Evolutionary conservation across 768 basidiomycete genomes (phyloP), one percentile per base, ranked within the genome.

Genomic region (Exidia glandulosa): DNA sequence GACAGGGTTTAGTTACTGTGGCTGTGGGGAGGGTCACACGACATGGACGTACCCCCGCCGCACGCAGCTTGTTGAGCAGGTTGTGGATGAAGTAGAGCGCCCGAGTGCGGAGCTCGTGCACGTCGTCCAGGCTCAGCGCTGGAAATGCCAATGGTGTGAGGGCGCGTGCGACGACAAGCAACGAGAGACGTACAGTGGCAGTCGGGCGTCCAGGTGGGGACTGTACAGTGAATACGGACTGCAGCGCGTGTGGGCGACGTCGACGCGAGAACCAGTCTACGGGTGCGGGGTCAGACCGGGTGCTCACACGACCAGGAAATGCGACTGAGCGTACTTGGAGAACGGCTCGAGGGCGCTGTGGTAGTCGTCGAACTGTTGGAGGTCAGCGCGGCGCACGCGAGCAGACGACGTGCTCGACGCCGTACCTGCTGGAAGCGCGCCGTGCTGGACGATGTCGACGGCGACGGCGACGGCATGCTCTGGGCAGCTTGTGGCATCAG

Each of bases 81-180:
- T 82, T 77, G 66, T 88, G 87, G 45, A 88, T 77, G 69, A 86
- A 84, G 30, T 79, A 63, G 14, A 88, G 74, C 45, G 81, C 80
- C 50, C 82, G 79, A 54, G 84, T 78, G 52, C 82, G 81, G 41
- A 87, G 69, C 65, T 85, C 81, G 58, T 87, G 75, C 60, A 88
- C 75, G 71, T 88, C 87, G 66, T 87, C 80, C 32, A 88, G 75
- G 69, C 87, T 85, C 62, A 80, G 69, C 66, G 77, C 86, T 87
- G 59, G 12, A n/a, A 23, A 29, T 23, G 48, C 19, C 32, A 3
- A 54, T n/a, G 56, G 12, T 12, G 16, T 41, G 60, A 55, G 13
- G 36, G 27, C 32, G 47, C 23, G 31, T 16, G 32, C 32, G 48
- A 19, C 33, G 58, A 52, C n/a, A 27, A 50, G 47, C 4, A 55